These are phyloP conservation scores for Pseudonitzschia delicatissima DNA, from an alignment of 108 stramenopile species.

Conservation along the genomic window DNA sequence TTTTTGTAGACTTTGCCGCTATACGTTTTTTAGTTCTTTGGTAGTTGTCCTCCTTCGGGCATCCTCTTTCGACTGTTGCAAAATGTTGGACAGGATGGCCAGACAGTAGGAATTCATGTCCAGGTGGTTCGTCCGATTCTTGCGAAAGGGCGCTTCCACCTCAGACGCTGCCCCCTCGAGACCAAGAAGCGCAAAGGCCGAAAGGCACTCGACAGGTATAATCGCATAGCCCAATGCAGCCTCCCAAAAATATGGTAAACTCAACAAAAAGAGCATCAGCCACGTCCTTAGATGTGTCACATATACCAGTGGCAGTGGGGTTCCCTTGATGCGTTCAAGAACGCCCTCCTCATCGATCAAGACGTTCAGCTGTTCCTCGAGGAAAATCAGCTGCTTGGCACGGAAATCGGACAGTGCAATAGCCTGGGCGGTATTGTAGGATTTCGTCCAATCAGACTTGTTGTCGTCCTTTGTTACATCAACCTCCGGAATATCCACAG, in stretches of 20 bases:
- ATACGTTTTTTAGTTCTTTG: not conserved
- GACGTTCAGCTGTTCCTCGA: constrained; percentile 28
- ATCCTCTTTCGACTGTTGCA: constrained; percentile 10
- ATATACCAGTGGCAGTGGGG: constrained; percentile 76
- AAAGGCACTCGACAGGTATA: constrained; percentile 18
- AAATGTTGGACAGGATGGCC: constrained; percentile 4
- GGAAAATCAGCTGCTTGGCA: constrained; percentile 8
- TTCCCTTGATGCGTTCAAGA: constrained; percentile 69
- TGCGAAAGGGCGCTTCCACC: constrained; percentile 35
- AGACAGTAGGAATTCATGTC: constrained; percentile 31
- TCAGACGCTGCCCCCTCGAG: constrained; percentile 43
- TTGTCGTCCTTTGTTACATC: too few relatives aligned
- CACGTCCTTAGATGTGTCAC: constrained; percentile 68
- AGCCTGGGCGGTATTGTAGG: constrained; percentile 8
- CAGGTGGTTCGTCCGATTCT: constrained; percentile 27
- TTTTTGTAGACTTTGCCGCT: too few relatives aligned
- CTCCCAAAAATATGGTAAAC: constrained; percentile 37
- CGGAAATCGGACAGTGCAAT: constrained; percentile 17
- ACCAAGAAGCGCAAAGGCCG: constrained; percentile 38
- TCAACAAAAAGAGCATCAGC: constrained; percentile 55
- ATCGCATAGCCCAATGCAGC: constrained; percentile 25
- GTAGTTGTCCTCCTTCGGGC: constrained; percentile 1
- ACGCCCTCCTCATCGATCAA: constrained; percentile 49
- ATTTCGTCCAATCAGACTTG: not conserved
- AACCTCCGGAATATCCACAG: not conserved